Percentiles rank a stretch among this genome's conserved stretches.
These are phyloP conservation scores for Candida easanensis DNA, from an alignment of 805 yeast genomes.

Conservation along the genomic window DNA sequence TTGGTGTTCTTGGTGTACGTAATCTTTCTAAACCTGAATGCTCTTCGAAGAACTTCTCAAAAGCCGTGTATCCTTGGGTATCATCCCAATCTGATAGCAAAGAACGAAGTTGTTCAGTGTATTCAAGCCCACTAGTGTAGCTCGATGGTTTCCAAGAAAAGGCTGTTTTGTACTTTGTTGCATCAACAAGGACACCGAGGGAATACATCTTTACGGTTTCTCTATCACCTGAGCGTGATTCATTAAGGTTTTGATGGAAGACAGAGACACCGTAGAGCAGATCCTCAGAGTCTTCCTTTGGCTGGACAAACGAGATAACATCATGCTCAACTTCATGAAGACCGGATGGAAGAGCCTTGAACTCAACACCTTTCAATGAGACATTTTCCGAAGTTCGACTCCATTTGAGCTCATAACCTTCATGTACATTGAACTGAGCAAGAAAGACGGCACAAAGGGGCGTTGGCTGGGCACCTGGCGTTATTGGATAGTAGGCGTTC, in stretches of 20 bases:
- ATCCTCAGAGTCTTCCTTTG: constrained; percentile 24
- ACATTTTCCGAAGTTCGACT: constrained; percentile 30
- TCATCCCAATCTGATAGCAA: constrained; percentile 26
- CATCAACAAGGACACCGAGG: constrained; percentile 57
- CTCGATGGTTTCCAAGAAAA: constrained; percentile 40
- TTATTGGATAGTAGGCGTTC: constrained; percentile 11
- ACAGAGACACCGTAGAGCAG: constrained; percentile 49
- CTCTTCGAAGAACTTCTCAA: constrained; percentile 26
- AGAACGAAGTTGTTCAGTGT: constrained; percentile 33
- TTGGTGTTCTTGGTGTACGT: constrained; percentile 1
- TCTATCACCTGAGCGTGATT: constrained; percentile 32
- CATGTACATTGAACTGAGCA: constrained; percentile 49
- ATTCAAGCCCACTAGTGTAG: constrained; percentile 43
- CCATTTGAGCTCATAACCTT: constrained; percentile 51
- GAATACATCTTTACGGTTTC: constrained; percentile 57
- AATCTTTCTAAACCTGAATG: constrained; percentile 13
- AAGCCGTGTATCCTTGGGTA: constrained; percentile 18
- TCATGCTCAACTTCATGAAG: constrained; percentile 52
- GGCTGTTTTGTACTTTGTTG: constrained; percentile 24
- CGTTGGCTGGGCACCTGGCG: constrained; percentile 12
- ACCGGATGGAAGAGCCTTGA: constrained; percentile 68
- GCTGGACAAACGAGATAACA: constrained; percentile 49
- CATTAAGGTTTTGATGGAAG: constrained; percentile 43
- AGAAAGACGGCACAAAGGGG: constrained; percentile 44
- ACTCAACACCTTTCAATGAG: constrained; percentile 49